Percentiles rank a stretch among this genome's conserved stretches.
Conservation (phyloP, 192 early-diverging fungal species). For the Phlyctochytrium arcticum region DNA sequence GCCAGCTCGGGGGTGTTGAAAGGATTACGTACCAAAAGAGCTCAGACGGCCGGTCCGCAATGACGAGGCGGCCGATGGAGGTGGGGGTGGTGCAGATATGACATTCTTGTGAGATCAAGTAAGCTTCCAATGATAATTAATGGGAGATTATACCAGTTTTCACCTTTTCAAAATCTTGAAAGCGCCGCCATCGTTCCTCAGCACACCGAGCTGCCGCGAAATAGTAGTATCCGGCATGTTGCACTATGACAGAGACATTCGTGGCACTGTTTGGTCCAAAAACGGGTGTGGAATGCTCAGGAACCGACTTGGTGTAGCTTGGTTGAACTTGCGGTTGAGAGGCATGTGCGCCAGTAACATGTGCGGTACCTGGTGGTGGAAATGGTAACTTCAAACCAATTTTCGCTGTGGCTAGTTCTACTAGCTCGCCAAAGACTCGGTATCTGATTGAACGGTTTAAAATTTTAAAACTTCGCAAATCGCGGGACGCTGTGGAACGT, state of each 20-base stretch:
- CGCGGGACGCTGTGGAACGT: constrained; percentile 4
- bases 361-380: constrained; percentile 52
- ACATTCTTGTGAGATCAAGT: not conserved
- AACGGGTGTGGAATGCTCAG: constrained; percentile 15
- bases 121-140: no score
- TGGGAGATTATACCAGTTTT: not conserved
- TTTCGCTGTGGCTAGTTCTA: constrained; percentile 64
- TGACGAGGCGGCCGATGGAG: constrained; percentile 37
- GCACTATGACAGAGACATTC: constrained; percentile 66
- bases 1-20: not conserved
- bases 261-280: constrained; percentile 44
- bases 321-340: constrained; percentile 5
- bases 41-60: constrained; percentile 13
- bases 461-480: no score
- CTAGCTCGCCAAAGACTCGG: constrained; percentile 71
- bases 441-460: constrained; percentile 41
- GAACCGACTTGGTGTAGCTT: no score
- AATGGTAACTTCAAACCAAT: constrained; percentile 63
- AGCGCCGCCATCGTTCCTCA: constrained; percentile 63
- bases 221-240: constrained; percentile 86
- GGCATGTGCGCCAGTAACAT: constrained; percentile 1
- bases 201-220: constrained; percentile 68
- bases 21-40: not conserved
- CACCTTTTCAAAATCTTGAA: constrained; percentile 39
- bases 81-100: constrained; percentile 22